phyloP scores from a whole-genome alignment of 2,329 filamentous ascomycete genomes.

The Hirsutella thompsonii region DNA sequence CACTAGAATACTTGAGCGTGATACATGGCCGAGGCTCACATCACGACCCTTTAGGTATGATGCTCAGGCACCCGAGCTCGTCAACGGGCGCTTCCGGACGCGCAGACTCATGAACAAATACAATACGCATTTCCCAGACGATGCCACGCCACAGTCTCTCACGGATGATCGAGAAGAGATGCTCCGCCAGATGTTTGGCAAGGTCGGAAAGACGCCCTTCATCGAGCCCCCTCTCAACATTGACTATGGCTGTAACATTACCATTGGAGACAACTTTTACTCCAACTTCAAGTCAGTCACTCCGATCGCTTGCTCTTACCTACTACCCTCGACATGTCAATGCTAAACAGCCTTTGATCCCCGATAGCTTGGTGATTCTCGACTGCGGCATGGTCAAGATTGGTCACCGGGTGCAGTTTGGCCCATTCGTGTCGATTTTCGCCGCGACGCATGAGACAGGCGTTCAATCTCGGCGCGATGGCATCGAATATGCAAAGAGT shows the following conservation, averaged over 20 bases:
- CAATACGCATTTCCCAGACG: conserved; percentile 41
- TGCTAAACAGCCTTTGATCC: not conserved
- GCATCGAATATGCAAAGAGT: conserved; percentile 31
- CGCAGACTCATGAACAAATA: conserved; percentile 43
- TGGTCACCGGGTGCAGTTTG: conserved; percentile 58
- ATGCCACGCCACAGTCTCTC: conserved; percentile 27
- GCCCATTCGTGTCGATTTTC: conserved; percentile 59
- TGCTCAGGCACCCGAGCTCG: conserved; percentile 31
- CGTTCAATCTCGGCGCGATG: conserved; percentile 31
- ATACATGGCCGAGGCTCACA: no score
- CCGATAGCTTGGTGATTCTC: conserved; percentile 41
- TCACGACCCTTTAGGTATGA: conserved; percentile 30
- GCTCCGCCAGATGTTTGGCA: conserved; percentile 35
- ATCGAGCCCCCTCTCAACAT: conserved; percentile 50
- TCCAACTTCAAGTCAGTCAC: conserved; percentile 39
- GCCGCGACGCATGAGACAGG: conserved; percentile 61
- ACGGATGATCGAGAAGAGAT: conserved; percentile 26
- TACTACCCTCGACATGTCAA: not conserved
- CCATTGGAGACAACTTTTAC: conserved; percentile 49
- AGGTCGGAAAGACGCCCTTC: conserved; percentile 36
- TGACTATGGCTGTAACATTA: conserved; percentile 55
- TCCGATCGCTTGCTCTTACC: no score
- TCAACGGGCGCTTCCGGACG: conserved; percentile 37
- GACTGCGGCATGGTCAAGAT: conserved; percentile 62
- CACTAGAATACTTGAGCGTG: no score